Base-by-base conservation (phyloP, 1,284 basidiomycete species). In the Peniophora sp. region DNA sequence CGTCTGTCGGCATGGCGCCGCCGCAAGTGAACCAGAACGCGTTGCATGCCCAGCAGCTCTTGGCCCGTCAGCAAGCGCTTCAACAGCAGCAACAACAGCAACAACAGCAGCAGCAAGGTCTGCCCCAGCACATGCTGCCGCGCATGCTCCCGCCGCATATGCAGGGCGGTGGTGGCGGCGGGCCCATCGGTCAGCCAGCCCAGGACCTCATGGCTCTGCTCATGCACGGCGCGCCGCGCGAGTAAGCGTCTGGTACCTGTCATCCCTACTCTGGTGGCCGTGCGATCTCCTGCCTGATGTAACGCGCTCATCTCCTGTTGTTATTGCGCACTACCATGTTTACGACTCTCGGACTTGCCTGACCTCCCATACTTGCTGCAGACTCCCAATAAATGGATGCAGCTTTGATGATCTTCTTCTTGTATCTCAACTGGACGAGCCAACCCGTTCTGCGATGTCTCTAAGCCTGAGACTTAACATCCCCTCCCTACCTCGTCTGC, bases 171-270 rank as follows among this genome's bases (percentile, higher is more conserved):
- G 27, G 27, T 12, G 27, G 6, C 12, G 27, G 27, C 27, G 65
- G 69, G 27, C 66, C 70, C 16, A 73, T 68, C 62, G 75, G 70
- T 53, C 83, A 81, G 59, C 76, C 79, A 32, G 68, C 79, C 41
- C 82, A 83, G 55, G 87, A 89, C 61, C 66, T 89, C 56, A 89
- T 89, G 81, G 81, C 87, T 41, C 73, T 89, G 54, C 73, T 89
- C 56, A 84, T 89, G 85, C 83, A 83, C 50, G 83, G 82, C 49
- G 54, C 74, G 70, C 66, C 65, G 25, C 72, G 84, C 65, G 84
- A 87, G 56, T 87, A 69, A 77, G 47, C 36, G 14, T 32, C 27
- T 5, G 27, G 5, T 32, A 5, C 27, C 12, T 5, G 27, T 32
- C 12, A 6, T 32, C 27, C 27, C 27, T 19, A 22, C 2, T 8